These are phyloP conservation scores for Hypoxylon cercidicola DNA, from an alignment of 495 filamentous ascomycete species.

Conservation along the genomic window DNA sequence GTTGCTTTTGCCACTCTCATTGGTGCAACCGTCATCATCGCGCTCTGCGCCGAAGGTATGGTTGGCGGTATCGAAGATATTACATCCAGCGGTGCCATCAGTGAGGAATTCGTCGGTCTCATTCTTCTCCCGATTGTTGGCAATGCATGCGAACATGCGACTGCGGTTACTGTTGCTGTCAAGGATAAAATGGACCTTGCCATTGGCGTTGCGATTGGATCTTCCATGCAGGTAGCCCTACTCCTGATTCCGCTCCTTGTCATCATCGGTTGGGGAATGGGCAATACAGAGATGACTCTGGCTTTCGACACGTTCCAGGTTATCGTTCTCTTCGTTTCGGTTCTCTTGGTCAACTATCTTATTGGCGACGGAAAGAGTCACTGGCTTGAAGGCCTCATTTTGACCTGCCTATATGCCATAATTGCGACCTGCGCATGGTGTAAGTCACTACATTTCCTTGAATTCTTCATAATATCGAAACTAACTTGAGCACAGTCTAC, in stretches of 20 bases:
- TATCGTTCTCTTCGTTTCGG: conserved; percentile 78
- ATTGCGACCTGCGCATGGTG: conserved; percentile 69
- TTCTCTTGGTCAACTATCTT: conserved; percentile 85
- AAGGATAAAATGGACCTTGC: conserved; percentile 94
- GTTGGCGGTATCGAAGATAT: conserved; percentile 80
- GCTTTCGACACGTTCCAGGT: conserved; percentile 86
- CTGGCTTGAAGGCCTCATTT: conserved; percentile 79
- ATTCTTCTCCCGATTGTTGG: conserved; percentile 91
- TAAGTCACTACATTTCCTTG: conserved; percentile 50
- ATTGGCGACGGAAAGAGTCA: conserved; percentile 72
- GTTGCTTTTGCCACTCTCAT: conserved; percentile 77
- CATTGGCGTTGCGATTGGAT: conserved; percentile 86
- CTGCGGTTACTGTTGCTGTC: conserved; percentile 83
- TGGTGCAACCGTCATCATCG: conserved; percentile 80
- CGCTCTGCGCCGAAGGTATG: conserved; percentile 91
- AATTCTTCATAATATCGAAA: neutral
- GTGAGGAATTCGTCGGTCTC: conserved; percentile 81
- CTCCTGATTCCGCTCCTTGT: conserved; percentile 81
- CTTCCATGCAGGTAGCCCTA: conserved; percentile 87
- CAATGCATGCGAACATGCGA: conserved; percentile 89
- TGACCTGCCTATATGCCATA: conserved; percentile 79
- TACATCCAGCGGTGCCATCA: conserved; percentile 65
- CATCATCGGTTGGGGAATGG: conserved; percentile 84
- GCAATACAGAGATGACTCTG: conserved; percentile 73
- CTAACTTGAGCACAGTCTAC: conserved; percentile 29